Percentiles rank a stretch among this genome's conserved stretches.
phyloP scores from a whole-genome alignment of 805 yeast genomes.

The Wickerhamiella parazyma region DNA sequence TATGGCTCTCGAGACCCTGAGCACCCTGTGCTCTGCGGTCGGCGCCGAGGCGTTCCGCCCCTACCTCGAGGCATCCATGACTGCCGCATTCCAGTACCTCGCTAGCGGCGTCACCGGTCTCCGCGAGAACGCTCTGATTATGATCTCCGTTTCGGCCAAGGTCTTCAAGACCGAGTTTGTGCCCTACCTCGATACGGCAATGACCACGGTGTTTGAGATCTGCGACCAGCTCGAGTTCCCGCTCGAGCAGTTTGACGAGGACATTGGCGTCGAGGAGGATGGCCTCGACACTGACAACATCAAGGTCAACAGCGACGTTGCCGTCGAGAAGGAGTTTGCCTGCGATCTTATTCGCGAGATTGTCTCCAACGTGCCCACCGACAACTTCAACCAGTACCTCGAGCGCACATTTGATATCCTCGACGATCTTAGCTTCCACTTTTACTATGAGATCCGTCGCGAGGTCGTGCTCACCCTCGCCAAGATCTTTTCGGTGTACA shows the following conservation, averaged over 20 bases:
- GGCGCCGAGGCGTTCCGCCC: conserved; percentile 79
- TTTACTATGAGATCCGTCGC: conserved; percentile 77
- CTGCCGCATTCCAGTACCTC: conserved; percentile 72
- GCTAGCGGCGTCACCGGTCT: conserved; percentile 68
- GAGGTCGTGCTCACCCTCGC: conserved; percentile 72
- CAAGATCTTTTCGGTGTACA: conserved; percentile 66
- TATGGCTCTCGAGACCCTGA: conserved; percentile 79
- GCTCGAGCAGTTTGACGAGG: conserved; percentile 29
- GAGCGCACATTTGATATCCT: conserved; percentile 31
- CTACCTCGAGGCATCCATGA: conserved; percentile 76
- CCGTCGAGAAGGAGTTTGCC: conserved; percentile 90
- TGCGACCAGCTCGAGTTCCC: conserved; percentile 73
- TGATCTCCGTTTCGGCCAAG: conserved; percentile 85
- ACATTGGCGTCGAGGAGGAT: conserved; percentile 33
- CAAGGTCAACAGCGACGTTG: conserved; percentile 86
- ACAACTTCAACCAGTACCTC: conserved; percentile 29
- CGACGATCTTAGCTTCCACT: conserved; percentile 65
- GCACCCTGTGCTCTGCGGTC: conserved; percentile 93
- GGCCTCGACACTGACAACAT: conserved; percentile 50
- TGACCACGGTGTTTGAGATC: conserved; percentile 74
- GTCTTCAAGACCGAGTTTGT: conserved; percentile 86
- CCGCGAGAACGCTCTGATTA: conserved; percentile 89
- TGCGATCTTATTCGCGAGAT: conserved; percentile 72
- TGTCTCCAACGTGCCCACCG: conserved; percentile 56
- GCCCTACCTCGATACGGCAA: conserved; percentile 65